These are phyloP conservation scores for Penicillium angulare DNA, from an alignment of 495 filamentous ascomycete species.

Conservation along the genomic window DNA sequence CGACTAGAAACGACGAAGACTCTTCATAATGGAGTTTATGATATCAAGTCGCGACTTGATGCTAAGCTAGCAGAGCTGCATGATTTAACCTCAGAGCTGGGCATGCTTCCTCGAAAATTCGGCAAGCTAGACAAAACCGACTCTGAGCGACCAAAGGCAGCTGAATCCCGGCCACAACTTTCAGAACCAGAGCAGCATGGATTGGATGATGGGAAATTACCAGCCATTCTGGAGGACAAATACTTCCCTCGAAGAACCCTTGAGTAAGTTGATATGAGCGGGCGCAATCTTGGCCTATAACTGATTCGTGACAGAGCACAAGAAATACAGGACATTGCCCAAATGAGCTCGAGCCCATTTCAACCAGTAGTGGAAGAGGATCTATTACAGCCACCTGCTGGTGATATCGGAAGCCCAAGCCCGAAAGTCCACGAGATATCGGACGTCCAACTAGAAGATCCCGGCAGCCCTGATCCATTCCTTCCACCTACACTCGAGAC, in stretches of 20 bases:
- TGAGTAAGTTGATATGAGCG: conserved; percentile 52
- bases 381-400: conserved; percentile 39
- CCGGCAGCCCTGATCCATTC: conserved; percentile 10
- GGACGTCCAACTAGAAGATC: conserved; percentile 3
- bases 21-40: conserved; percentile 54
- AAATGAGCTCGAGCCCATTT: conserved; percentile 52
- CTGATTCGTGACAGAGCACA: conserved; percentile 35
- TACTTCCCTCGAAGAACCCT: conserved; percentile 69
- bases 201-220: conserved; percentile 62
- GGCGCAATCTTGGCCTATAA: not conserved
- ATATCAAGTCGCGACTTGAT: conserved; percentile 68
- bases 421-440: conserved; percentile 1
- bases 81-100: conserved; percentile 61
- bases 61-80: conserved; percentile 65
- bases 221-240: conserved; percentile 83
- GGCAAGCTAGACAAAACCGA: conserved; percentile 18
- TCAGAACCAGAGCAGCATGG: conserved; percentile 11
- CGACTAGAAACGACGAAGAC: conserved; percentile 40
- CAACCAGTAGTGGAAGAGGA: conserved; percentile 34
- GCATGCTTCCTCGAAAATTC: conserved; percentile 43
- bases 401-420: conserved; percentile 50
- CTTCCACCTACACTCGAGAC: conserved; percentile 39
- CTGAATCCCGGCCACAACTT: conserved; percentile 11
- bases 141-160: conserved; percentile 16
- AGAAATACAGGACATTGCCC: conserved; percentile 44